Evolutionary conservation across 257 asterid genomes (phyloP), one percentile per base, ranked within the genome.

Genomic region (Scutellaria barbata): DNA sequence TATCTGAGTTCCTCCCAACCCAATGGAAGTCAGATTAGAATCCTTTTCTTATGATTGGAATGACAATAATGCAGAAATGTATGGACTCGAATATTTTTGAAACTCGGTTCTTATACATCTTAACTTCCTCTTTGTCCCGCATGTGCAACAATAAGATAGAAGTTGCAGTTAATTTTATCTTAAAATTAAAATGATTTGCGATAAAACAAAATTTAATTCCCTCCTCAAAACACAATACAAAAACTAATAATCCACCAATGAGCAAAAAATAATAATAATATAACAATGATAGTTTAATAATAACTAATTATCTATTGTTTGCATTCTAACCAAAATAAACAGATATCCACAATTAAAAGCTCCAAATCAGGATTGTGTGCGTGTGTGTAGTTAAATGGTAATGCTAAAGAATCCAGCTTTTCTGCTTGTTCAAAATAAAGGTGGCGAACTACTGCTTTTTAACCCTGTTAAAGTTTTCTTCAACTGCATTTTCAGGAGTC

Each of bases 351-450:
- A 20, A 61, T 5, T 3, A 53, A 61, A 45, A 11, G 50, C 8
- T 50, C 45, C 53, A 66, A 30, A 40, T 30, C 35, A 30, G 35
- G 35, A 30, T 30, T 30, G 35, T 4, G 35, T 30, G 35, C 2
- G 35, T 30, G 35, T 30, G 35, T 30, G 35, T 37, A 66, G 40
- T 59, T 39, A 53, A 52, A 71, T 33, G 54, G 47, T 60, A 67
- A 16, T 42, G 10, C 41, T 30, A 42, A 71, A 43, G 55, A 40
- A 42, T 58, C 63, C 30, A 39, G 22, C 12, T 18, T 53, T 63
- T 43, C 51, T 61, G 52, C 74, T 30, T 60, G 67, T 54, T 60
- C 46, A 58, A 71, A 59, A 66, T 47, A 41, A 66, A 20, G 42
- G 33, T 22, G 35, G 20, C 12, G 25, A 56, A 14, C 51, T 46